Base-by-base conservation (phyloP, 2,329 filamentous ascomycete species). In the Sordariomycetes sp. region DNA sequence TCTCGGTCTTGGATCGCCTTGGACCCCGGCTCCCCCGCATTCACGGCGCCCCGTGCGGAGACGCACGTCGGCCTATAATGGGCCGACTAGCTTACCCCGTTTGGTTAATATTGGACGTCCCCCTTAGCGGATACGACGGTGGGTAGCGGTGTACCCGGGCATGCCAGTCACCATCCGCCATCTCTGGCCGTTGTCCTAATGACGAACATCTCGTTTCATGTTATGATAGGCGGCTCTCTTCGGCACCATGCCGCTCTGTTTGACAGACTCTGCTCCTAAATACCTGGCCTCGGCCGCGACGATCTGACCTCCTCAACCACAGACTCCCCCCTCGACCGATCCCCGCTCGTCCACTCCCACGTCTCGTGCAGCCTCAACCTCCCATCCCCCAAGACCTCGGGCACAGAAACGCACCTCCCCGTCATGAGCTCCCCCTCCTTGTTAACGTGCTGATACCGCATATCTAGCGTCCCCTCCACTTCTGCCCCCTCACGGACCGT, bases 361-460 rank as follows among this genome's bases (percentile, higher is more conserved):
- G 58, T 63, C 63, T 65, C 65, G 54, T 63, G 61, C 61, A 66
- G 58, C 54, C 61, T 58, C 52, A 66, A 42, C 36, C 64, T 54
- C 22, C 63, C 64, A 52, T 66, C 36, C 12, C 3, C 36, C 36
- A 39, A 17, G 3, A 3, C 15, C 17, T 39, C 36, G 3, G 36
- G 36, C 45, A 34, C 59, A 4, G 62, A 63, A 39, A 35, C 55
- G 56, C 65, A 65, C 48, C 57, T 57, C 2, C 63, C 63, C 42
- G 64, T 65, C 65, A 65, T 65, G 50, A 65, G 59, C 53, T 62
- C 62, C 13, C 64, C 64, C 1, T 58, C 36, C 12, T 39, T 42
- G 54, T 66, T 64, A 53, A 65, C 62, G 51, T 66, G 65, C 54
- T 66, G 62, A 52, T 65, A 65, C 15, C 64, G 64, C 63, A 64